phyloP scores from a whole-genome alignment of 1,284 basidiomycete genomes.

The Ceratobasidium sp. region DNA sequence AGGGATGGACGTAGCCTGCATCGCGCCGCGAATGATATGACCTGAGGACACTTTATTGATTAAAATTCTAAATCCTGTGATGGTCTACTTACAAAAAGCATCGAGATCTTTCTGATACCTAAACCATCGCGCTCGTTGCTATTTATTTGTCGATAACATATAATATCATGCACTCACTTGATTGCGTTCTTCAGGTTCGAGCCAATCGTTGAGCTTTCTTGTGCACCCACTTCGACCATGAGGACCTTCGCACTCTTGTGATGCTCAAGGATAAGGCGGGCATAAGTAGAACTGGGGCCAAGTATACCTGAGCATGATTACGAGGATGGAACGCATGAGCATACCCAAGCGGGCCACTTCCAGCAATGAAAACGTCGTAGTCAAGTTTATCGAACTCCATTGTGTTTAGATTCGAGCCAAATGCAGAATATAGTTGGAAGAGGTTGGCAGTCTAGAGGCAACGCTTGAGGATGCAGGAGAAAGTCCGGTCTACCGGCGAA shows the following conservation, averaged over 20 bases:
- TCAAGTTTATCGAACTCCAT: neutral
- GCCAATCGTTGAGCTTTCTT: neutral
- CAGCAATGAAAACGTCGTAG: constrained; percentile 20
- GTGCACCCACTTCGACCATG: constrained; percentile 38
- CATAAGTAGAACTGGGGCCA: neutral
- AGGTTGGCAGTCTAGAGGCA: neutral
- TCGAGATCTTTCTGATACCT: constrained; percentile 41
- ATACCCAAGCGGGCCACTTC: constrained; percentile 20
- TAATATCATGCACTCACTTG: neutral
- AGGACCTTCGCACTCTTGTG: constrained; percentile 3
- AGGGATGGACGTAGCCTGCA: constrained; percentile 15
- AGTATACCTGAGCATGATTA: neutral
- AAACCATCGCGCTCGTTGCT: neutral
- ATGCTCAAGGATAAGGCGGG: constrained; percentile 6
- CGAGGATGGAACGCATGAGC: neutral
- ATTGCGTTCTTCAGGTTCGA: constrained; percentile 17
- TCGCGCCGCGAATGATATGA: constrained; percentile 13
- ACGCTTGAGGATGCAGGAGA: neutral
- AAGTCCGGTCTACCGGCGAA: neutral
- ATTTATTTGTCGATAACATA: neutral
- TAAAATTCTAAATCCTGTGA: neutral
- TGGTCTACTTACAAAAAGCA: constrained; percentile 6
- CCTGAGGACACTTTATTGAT: neutral
- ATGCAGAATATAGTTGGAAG: neutral
- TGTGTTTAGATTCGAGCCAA: neutral